phyloP scores from a whole-genome alignment of 352 stramenopile species.

The Pythium biforme region DNA sequence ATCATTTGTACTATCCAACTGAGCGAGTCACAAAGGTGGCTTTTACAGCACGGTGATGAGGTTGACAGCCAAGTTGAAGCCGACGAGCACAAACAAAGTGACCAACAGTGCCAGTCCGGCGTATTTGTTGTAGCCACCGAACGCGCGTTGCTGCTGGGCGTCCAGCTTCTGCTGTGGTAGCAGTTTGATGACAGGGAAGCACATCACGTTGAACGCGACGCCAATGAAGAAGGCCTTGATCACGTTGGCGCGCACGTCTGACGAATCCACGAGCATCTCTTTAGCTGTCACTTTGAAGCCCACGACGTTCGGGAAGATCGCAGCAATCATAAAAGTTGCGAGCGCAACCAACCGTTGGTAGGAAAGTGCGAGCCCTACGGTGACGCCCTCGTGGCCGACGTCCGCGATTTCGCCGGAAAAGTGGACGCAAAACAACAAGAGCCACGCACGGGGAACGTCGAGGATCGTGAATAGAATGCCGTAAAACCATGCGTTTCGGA shows the following conservation, averaged over 20 bases:
- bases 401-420: conserved; percentile 50
- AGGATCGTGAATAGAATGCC: conserved; percentile 25
- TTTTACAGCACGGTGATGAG: conserved; percentile 16
- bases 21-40: not conserved
- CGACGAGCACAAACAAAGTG: conserved; percentile 31
- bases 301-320: conserved; percentile 23
- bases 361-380: conserved; percentile 46
- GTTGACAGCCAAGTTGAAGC: conserved; percentile 22
- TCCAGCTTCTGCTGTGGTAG: conserved; percentile 46
- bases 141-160: conserved; percentile 39
- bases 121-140: conserved; percentile 48
- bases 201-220: conserved; percentile 24
- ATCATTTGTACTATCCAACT: too few species aligned
- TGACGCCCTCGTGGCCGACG: conserved; percentile 49
- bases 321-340: conserved; percentile 24
- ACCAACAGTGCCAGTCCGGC: conserved; percentile 34
- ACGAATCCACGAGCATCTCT: not conserved
- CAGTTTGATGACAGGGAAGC: conserved; percentile 20
- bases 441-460: conserved; percentile 37
- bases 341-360: conserved; percentile 39
- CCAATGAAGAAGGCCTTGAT: conserved; percentile 17
- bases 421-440: conserved; percentile 42
- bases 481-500: conserved; percentile 45
- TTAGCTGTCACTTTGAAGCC: not conserved
- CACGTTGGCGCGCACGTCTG: conserved; percentile 1